Conservation (phyloP, 164 flowering plant species). For the Chimonanthus praecox region DNA sequence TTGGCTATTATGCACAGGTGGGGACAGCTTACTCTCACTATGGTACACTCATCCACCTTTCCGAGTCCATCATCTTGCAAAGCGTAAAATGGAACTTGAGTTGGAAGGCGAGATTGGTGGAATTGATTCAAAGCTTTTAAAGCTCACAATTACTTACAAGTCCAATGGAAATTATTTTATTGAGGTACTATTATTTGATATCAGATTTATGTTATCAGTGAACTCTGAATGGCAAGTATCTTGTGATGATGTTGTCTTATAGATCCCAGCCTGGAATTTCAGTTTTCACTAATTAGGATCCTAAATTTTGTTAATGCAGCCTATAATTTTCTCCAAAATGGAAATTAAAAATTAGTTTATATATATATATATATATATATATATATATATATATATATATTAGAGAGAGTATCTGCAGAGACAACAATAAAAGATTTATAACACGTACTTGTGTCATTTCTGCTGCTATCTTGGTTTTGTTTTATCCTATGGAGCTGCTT, state of each 20-base stretch:
- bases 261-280: not conserved
- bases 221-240: not conserved
- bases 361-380: no score
- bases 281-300: not conserved
- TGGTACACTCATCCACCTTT: conserved; percentile 91
- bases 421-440: no score
- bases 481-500: no score
- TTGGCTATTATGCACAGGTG: conserved; percentile 30
- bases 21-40: conserved; percentile 34
- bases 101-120: conserved; percentile 55
- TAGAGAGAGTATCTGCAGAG: no score
- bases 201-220: not conserved
- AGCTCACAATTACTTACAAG: conserved; percentile 41
- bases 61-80: conserved; percentile 69
- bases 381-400: no score
- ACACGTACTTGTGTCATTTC: no score
- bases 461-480: no score
- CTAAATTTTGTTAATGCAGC: not conserved
- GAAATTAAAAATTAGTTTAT: not conserved
- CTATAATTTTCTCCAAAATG: not conserved
- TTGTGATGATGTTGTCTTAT: not conserved
- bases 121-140: conserved; percentile 30
- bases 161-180: conserved; percentile 68
- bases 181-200: conserved; percentile 41
- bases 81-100: conserved; percentile 58